Evolutionary conservation across 495 filamentous ascomycete species (phyloP).

Genomic region (Talaromyces borbonicus): DNA sequence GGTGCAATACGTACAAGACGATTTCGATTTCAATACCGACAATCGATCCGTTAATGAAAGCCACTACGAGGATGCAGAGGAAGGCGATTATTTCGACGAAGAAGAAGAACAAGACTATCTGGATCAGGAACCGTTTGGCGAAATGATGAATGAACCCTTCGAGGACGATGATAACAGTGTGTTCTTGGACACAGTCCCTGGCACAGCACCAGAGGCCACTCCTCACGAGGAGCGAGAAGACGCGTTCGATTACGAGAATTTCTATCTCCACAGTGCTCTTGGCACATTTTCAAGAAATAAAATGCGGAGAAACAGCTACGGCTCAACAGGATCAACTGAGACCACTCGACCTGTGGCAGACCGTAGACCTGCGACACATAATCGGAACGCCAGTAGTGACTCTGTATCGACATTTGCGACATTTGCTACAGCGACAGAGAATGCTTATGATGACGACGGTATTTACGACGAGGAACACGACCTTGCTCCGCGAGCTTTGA

Average conservation of each 20-base stretch:
- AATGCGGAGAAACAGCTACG: slow-evolving; percentile 46
- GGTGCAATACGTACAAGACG: slow-evolving; percentile 2
- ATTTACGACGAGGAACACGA: slow-evolving; percentile 31
- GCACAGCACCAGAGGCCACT: slow-evolving; percentile 20
- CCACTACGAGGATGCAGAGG: slow-evolving; percentile 51
- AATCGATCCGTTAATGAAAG: slow-evolving; percentile 35
- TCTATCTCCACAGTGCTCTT: slow-evolving; percentile 85
- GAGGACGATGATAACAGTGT: slow-evolving; percentile 27
- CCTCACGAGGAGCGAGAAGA: slow-evolving; percentile 92
- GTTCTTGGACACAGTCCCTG: slow-evolving; percentile 16
- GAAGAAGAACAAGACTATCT: slow-evolving; percentile 28
- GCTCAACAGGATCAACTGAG: slow-evolving; percentile 63
- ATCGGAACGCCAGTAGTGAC: slow-evolving; percentile 47
- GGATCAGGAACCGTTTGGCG: slow-evolving; percentile 38
- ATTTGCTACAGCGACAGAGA: slow-evolving; percentile 78
- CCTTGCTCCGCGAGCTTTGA: slow-evolving; percentile 11
- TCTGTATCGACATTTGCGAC: slow-evolving; percentile 70
- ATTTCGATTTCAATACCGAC: slow-evolving; percentile 16
- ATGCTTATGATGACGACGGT: slow-evolving; percentile 31
- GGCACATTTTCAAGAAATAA: slow-evolving; percentile 48
- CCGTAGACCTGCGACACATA: slow-evolving; percentile 18
- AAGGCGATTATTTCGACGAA: slow-evolving; percentile 27
- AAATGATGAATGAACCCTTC: slow-evolving; percentile 33
- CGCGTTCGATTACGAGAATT: slow-evolving; percentile 94
- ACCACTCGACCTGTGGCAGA: slow-evolving; percentile 47